Percentiles rank a stretch among this genome's conserved stretches.
Conservation (phyloP, 805 yeast species). For the Danielia oregonensis region DNA sequence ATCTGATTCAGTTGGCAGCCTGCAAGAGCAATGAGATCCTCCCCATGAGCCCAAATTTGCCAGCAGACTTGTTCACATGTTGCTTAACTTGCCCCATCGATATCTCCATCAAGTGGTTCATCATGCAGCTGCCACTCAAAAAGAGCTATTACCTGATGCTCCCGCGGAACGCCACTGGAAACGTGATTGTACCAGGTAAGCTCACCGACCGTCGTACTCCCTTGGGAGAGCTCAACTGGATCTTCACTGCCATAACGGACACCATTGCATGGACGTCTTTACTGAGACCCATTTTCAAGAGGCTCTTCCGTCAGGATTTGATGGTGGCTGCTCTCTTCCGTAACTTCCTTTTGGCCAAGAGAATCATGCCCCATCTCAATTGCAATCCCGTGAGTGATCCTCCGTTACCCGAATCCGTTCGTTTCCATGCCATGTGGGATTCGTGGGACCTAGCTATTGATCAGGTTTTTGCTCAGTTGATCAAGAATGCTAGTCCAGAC, state of each 20-base stretch:
- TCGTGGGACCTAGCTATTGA: slow-evolving; percentile 98
- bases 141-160: slow-evolving; percentile 46
- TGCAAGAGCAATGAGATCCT: slow-evolving; percentile 81
- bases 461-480: slow-evolving; percentile 76
- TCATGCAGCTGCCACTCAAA: slow-evolving; percentile 72
- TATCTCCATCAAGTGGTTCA: slow-evolving; percentile 86
- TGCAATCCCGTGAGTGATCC: slow-evolving; percentile 96
- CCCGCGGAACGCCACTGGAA: slow-evolving; percentile 47
- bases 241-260: slow-evolving; percentile 95
- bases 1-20: slow-evolving; percentile 91
- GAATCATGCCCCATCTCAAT: slow-evolving; percentile 89
- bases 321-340: slow-evolving; percentile 96
- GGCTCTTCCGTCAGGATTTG: slow-evolving; percentile 88
- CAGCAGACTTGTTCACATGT: slow-evolving; percentile 94
- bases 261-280: slow-evolving; percentile 96
- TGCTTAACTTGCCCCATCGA: slow-evolving; percentile 96
- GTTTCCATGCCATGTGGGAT: slow-evolving; percentile 92
- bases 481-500: slow-evolving; percentile 38
- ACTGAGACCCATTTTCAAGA: slow-evolving; percentile 82
- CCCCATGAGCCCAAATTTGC: slow-evolving; percentile 91
- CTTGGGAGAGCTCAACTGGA: slow-evolving; percentile 94
- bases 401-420: slow-evolving; percentile 75
- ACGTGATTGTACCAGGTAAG: slow-evolving; percentile 80
- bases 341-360: slow-evolving; percentile 84
- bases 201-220: slow-evolving; percentile 93